Percentiles rank a stretch among this genome's conserved stretches.
Conservation (phyloP, 768 basidiomycete species). For the Amyloporia xantha region DNA sequence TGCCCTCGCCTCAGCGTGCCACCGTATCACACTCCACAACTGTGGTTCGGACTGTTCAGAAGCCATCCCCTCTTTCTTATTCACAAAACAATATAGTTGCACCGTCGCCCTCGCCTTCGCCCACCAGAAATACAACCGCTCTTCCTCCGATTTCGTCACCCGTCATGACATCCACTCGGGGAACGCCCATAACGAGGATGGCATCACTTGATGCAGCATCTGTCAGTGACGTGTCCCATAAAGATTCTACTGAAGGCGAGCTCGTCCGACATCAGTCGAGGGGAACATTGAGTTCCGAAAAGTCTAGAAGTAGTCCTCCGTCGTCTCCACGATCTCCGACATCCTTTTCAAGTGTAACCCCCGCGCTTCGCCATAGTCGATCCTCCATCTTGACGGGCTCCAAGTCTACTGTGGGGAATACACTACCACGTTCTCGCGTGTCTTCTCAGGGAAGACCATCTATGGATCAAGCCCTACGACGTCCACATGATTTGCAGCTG, state of each 20-base stretch:
- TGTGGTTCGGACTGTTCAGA: slow-evolving; percentile 22
- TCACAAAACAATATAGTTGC: slow-evolving; percentile 31
- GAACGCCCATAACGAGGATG: slow-evolving; percentile 6
- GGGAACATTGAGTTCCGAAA: slow-evolving; percentile 1
- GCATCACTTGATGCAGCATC: slow-evolving; percentile 11
- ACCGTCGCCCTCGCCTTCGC: slow-evolving; percentile 11
- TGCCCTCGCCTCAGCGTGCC: slow-evolving; percentile 20
- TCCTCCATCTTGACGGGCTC: slow-evolving; percentile 13
- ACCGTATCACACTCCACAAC: slow-evolving; percentile 20
- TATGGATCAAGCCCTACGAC: slow-evolving; percentile 3
- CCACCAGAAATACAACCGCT: slow-evolving; percentile 1
- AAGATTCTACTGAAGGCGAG: not conserved
- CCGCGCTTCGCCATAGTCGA: slow-evolving; percentile 15
- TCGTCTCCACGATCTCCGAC: slow-evolving; percentile 12
- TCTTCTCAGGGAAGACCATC: slow-evolving; percentile 12
- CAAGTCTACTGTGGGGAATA: slow-evolving; percentile 1
- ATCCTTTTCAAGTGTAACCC: too few species aligned
- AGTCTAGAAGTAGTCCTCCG: slow-evolving; percentile 8
- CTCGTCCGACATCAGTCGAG: slow-evolving; percentile 1
- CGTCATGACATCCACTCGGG: slow-evolving; percentile 9
- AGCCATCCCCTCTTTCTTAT: slow-evolving; percentile 39
- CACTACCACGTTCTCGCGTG: slow-evolving; percentile 9
- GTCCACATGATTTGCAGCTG: not conserved
- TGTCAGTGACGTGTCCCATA: not conserved
- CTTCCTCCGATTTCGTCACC: slow-evolving; percentile 13